Percentiles rank a stretch among this genome's conserved stretches.
phyloP scores from a whole-genome alignment of 495 filamentous ascomycete species.

The Hypoxylon intermedium region DNA sequence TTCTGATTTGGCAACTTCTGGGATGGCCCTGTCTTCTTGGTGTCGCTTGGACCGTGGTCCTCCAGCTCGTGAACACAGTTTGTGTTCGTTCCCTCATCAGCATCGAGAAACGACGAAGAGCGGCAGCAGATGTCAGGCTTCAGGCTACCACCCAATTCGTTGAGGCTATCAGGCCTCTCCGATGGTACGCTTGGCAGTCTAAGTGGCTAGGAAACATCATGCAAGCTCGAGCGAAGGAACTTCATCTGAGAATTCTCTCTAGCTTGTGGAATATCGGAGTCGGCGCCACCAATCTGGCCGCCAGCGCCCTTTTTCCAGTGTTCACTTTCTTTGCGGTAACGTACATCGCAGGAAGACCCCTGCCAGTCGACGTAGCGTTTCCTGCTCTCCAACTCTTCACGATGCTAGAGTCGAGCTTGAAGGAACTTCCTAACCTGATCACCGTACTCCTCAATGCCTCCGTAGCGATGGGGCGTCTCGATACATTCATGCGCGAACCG shows the following conservation, averaged over 20 bases:
- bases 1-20: conserved; percentile 75
- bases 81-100: conserved; percentile 66
- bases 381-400: conserved; percentile 79
- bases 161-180: conserved; percentile 81
- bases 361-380: conserved; percentile 81
- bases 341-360: conserved; percentile 63
- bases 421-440: conserved; percentile 73
- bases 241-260: conserved; percentile 69
- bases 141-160: conserved; percentile 81
- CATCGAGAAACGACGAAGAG: conserved; percentile 69
- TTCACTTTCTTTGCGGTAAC: conserved; percentile 82
- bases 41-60: conserved; percentile 66
- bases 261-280: conserved; percentile 67
- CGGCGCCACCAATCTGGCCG: conserved; percentile 65
- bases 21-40: conserved; percentile 81
- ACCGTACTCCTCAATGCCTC: conserved; percentile 75
- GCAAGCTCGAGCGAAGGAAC: conserved; percentile 69
- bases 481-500: conserved; percentile 83
- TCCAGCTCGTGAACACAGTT: conserved; percentile 68
- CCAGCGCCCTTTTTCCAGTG: conserved; percentile 75
- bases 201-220: conserved; percentile 78
- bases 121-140: conserved; percentile 72
- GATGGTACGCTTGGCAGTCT: conserved; percentile 88
- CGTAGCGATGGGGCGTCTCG: conserved; percentile 78
- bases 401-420: conserved; percentile 72